Evolutionary conservation across 148 eudicot genomes (phyloP), one percentile per base, ranked within the genome.

Genomic region (Nyssa sinensis): DNA sequence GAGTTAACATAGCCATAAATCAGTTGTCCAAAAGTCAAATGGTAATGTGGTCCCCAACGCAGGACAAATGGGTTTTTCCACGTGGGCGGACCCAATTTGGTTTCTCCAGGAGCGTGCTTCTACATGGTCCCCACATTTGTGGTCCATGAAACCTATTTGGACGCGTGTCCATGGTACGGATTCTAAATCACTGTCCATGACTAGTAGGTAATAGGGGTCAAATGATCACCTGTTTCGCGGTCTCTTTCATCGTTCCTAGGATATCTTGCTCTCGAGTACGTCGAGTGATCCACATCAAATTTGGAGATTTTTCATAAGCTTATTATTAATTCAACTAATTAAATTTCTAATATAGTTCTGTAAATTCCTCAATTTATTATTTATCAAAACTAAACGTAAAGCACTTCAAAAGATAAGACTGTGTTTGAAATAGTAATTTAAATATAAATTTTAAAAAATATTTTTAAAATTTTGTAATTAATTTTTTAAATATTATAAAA

Each of bases 81-180:
- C 74, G 65, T 35, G 74, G 51, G 32, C 16, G 17, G 30, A 11
- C 1, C 13, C 9, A 14, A 58, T 59, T 75, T 37, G 67, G 10
- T 29, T 27, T 23, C 59, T 59, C 24, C 28, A 39, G 72, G 78
- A 67, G 78, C 78, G 41, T 75, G 67, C 78, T 67, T 35, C n/a
- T 5, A 31, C 32, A 31, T 41, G 78, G 78, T 30, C 73, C 78
- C 66, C 35, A 13, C 2, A n/a, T n/a, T 47, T 59, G 73, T 75
- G 78, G 78, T 75, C 78, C 78, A 33, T 60, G 51, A 24, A 35
- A 30, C 32, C 0, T 29, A 66, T 11, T 3, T 31, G 11, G 64
- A 57, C 78, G 63, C 72, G 72, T 75, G 65, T 67, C 30, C 2
- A 3, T 0, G 1, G 64, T 66, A 74, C 77, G 71, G 57, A 27